Evolutionary conservation across 805 yeast genomes (phyloP).

Genomic region (Yarrowia sp.): DNA sequence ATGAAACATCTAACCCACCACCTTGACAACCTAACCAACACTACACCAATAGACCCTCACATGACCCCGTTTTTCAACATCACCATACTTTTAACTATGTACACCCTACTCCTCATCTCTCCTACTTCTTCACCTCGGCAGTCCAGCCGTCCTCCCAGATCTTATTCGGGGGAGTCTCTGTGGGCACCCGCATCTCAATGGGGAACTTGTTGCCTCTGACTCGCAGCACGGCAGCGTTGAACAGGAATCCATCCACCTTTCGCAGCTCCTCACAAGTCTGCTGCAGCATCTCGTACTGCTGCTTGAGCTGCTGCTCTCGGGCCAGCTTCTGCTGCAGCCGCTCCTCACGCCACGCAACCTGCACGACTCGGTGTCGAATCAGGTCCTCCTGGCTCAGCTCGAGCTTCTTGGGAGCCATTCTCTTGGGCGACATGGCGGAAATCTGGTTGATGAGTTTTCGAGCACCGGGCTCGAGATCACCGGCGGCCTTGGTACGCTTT

Average conservation of each 20-base stretch:
- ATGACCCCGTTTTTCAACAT: neutral
- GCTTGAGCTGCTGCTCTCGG: slow-evolving; percentile 34
- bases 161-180: slow-evolving; percentile 79
- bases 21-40: no score
- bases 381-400: slow-evolving; percentile 76
- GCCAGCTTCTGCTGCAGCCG: slow-evolving; percentile 52
- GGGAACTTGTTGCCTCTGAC: slow-evolving; percentile 68
- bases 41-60: no score
- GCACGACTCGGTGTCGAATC: slow-evolving; percentile 77
- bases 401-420: slow-evolving; percentile 82
- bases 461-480: slow-evolving; percentile 46
- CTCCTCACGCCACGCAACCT: slow-evolving; percentile 73
- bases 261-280: slow-evolving; percentile 71
- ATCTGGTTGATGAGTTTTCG: slow-evolving; percentile 56
- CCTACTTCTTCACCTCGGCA: neutral
- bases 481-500: slow-evolving; percentile 48
- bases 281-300: slow-evolving; percentile 63
- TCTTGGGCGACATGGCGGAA: slow-evolving; percentile 79
- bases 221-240: slow-evolving; percentile 56
- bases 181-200: slow-evolving; percentile 80
- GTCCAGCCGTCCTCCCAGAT: slow-evolving; percentile 64
- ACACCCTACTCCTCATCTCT: neutral
- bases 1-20: no score
- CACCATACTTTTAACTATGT: slow-evolving; percentile 8
- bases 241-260: slow-evolving; percentile 49